A percentile compares a stretch with the other conserved stretches of the same genome.
Evolutionary conservation across 441 rosid genomes (phyloP).

Genomic region (Eruca vesicaria): DNA sequence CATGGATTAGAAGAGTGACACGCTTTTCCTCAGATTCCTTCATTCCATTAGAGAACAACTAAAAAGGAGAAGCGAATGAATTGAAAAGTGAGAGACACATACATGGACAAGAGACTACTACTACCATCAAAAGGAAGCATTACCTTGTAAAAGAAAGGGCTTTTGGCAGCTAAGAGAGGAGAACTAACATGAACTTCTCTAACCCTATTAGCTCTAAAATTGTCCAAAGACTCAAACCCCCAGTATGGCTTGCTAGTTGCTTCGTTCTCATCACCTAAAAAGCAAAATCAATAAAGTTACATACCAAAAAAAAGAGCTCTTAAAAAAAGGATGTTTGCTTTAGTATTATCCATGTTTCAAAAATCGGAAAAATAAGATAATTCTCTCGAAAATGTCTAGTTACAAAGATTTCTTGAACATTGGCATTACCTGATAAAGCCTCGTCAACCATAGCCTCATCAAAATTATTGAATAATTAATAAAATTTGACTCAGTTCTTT

Average conservation of each 20-base stretch:
- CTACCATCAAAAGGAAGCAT: not conserved
- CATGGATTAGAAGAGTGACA: conserved; percentile 70
- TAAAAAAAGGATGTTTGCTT: no score
- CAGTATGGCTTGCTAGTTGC: conserved; percentile 56
- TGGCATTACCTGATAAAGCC: no score
- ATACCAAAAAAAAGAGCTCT: no score
- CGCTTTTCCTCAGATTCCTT: conserved; percentile 81
- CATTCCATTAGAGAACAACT: conserved; percentile 97
- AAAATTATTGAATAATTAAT: no score
- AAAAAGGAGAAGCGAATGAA: conserved; percentile 14
- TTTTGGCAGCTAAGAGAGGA: conserved; percentile 91
- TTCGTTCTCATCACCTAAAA: conserved; percentile 65
- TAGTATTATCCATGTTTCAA: no score
- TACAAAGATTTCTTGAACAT: no score
- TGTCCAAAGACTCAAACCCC: conserved; percentile 84
- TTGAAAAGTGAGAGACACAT: not conserved
- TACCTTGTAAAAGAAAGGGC: conserved; percentile 95
- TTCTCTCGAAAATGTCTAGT: no score
- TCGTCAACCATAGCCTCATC: no score
- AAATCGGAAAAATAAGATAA: no score
- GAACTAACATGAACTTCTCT: conserved; percentile 88
- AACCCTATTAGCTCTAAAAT: conserved; percentile 61
- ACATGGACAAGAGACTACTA: not conserved
- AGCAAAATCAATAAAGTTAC: no score
- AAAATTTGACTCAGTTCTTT: no score